phyloP scores from a whole-genome alignment of 805 yeast species.

The Saccharomyces mikatae region DNA sequence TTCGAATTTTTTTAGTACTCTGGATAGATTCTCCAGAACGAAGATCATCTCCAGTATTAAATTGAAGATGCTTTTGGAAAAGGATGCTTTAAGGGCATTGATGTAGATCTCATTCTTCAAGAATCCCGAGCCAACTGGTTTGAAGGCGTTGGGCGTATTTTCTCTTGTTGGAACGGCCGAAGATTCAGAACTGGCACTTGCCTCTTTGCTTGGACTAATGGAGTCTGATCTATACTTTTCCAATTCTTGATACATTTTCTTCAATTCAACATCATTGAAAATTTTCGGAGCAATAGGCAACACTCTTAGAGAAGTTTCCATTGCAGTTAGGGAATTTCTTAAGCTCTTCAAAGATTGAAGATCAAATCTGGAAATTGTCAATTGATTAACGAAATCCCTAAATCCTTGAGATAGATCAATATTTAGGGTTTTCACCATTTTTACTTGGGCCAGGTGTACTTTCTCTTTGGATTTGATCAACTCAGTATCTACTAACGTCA shows the following conservation, averaged over 20 bases:
- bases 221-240: background rate
- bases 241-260: slow-evolving; percentile 8
- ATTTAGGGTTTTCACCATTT: slow-evolving; percentile 28
- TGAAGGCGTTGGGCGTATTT: background rate
- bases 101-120: slow-evolving; percentile 19
- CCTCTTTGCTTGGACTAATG: background rate
- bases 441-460: slow-evolving; percentile 19
- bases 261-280: slow-evolving; percentile 15
- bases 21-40: slow-evolving; percentile 20
- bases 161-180: slow-evolving; percentile 30
- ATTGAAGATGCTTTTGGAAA: slow-evolving; percentile 24
- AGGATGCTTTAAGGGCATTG: slow-evolving; percentile 28
- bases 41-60: slow-evolving; percentile 30
- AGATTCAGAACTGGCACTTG: background rate
- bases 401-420: slow-evolving; percentile 34
- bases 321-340: slow-evolving; percentile 37
- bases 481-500: slow-evolving; percentile 15
- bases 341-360: slow-evolving; percentile 28
- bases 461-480: slow-evolving; percentile 10
- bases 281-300: slow-evolving; percentile 29
- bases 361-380: slow-evolving; percentile 31
- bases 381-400: slow-evolving; percentile 38
- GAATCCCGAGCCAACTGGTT: background rate
- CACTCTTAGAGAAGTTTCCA: slow-evolving; percentile 35
- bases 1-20: slow-evolving; percentile 6